phyloP scores from a whole-genome alignment of 75 land plant species.

The Larix kaempferi region DNA sequence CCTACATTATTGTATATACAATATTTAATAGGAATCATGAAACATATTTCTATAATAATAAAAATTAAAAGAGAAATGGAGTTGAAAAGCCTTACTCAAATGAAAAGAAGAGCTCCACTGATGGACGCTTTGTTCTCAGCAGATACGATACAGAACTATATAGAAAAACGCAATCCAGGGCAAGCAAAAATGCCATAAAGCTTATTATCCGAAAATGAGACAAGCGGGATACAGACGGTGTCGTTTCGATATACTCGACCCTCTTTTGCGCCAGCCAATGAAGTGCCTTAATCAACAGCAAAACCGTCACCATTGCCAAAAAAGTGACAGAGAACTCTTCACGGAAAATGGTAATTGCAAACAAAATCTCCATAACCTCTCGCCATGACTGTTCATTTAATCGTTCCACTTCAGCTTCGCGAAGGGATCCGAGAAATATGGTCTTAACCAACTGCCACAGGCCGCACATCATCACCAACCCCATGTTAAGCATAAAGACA shows the following conservation, averaged over 20 bases:
- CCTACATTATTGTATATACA: neutral
- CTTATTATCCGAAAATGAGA: conserved; percentile 80
- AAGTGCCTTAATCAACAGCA: conserved; percentile 77
- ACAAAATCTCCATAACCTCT: conserved; percentile 95
- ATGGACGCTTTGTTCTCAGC: conserved; percentile 58
- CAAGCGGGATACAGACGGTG: conserved; percentile 65
- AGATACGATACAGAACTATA: conserved; percentile 51
- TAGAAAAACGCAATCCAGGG: conserved; percentile 69
- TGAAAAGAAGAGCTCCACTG: conserved; percentile 85
- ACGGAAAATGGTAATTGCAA: conserved; percentile 94
- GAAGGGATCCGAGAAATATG: conserved; percentile 78
- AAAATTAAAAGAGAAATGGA: too few species aligned
- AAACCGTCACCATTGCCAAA: conserved; percentile 75
- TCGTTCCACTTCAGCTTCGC: conserved; percentile 98
- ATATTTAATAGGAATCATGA: too few species aligned
- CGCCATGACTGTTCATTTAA: conserved; percentile 96
- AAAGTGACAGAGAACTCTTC: conserved; percentile 91
- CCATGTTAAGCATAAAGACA: conserved; percentile 89
- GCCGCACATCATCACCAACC: conserved; percentile 75
- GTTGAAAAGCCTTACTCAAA: conserved; percentile 75
- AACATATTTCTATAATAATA: too few species aligned
- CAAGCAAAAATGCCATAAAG: conserved; percentile 79
- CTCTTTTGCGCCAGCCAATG: conserved; percentile 97
- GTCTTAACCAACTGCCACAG: conserved; percentile 79
- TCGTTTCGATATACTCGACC: conserved; percentile 89